phyloP scores from a whole-genome alignment of 805 yeast species.

The Saturnispora besseyi region DNA sequence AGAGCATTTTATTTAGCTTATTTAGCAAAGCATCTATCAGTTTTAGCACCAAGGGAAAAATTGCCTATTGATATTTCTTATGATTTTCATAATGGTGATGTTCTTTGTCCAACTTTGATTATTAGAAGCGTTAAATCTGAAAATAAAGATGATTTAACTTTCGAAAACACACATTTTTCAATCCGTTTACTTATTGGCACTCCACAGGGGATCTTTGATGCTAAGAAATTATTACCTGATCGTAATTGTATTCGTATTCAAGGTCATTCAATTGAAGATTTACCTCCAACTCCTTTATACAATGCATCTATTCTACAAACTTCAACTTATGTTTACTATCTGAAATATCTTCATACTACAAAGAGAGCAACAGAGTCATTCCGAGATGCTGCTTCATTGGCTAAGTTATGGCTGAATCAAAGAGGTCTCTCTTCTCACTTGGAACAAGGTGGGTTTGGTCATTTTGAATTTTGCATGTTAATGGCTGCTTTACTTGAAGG shows the following conservation, averaged over 20 bases:
- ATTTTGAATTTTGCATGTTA: constrained; percentile 75
- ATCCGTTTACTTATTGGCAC: constrained; percentile 69
- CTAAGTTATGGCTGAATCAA: constrained; percentile 85
- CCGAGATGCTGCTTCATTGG: constrained; percentile 78
- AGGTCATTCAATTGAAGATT: constrained; percentile 5
- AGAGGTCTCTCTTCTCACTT: constrained; percentile 65
- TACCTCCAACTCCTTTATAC: constrained; percentile 77
- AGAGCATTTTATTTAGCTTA: constrained; percentile 81
- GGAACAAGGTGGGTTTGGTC: constrained; percentile 75
- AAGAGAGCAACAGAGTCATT: constrained; percentile 73
- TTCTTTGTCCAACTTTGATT: constrained; percentile 62
- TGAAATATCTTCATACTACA: constrained; percentile 67
- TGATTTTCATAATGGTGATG: constrained; percentile 66
- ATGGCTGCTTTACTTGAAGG: constrained; percentile 79
- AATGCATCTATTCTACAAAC: constrained; percentile 73
- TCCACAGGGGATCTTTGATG: constrained; percentile 61
- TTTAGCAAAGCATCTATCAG: constrained; percentile 55
- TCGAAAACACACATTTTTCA: constrained; percentile 56
- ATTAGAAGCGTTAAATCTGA: constrained; percentile 46
- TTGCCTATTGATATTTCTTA: constrained; percentile 56
- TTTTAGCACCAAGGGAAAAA: constrained; percentile 43
- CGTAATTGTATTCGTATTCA: constrained; percentile 76
- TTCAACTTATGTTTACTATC: constrained; percentile 56
- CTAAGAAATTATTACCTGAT: constrained; percentile 68
- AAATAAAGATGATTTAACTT: constrained; percentile 42